Conservation (phyloP, 2,329 filamentous ascomycete genomes). For the Fusarium protoensiforme region DNA sequence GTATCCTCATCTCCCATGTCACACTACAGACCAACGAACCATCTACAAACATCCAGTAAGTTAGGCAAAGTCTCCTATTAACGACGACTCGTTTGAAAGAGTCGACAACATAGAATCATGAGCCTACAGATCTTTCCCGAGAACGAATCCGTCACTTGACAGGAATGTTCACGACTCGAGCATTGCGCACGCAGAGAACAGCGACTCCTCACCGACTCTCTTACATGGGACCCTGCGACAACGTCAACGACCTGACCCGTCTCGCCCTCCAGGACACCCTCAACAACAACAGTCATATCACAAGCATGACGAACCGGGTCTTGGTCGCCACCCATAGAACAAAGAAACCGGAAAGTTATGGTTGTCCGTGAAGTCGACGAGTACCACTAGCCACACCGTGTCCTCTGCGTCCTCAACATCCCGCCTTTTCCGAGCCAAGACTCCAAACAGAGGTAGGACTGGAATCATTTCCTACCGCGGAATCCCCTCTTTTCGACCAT, state of each 20-base stretch:
- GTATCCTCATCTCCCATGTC: not conserved
- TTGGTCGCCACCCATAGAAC: not conserved
- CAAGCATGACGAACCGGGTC: not conserved
- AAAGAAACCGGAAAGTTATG: not conserved
- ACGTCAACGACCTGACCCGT: not conserved
- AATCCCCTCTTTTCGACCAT: not conserved
- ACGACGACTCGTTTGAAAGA: not conserved
- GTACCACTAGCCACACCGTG: not conserved
- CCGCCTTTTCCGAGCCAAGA: constrained; percentile 14
- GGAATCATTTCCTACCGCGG: not conserved
- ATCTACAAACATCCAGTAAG: not conserved
- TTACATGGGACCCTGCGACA: not conserved
- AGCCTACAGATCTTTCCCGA: not conserved
- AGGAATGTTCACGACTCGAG: not conserved
- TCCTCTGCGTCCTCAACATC: not conserved
- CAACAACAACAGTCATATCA: not conserved
- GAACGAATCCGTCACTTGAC: not conserved
- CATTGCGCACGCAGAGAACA: not conserved
- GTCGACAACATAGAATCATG: not conserved
- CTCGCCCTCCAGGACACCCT: not conserved
- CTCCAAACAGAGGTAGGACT: not conserved
- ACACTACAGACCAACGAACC: not conserved
- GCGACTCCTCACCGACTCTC: not conserved
- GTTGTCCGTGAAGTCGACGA: not conserved
- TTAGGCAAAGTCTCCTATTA: not conserved